These are phyloP conservation scores for Lyophyllum semitale DNA, from an alignment of 768 basidiomycete species.

Conservation along the genomic window DNA sequence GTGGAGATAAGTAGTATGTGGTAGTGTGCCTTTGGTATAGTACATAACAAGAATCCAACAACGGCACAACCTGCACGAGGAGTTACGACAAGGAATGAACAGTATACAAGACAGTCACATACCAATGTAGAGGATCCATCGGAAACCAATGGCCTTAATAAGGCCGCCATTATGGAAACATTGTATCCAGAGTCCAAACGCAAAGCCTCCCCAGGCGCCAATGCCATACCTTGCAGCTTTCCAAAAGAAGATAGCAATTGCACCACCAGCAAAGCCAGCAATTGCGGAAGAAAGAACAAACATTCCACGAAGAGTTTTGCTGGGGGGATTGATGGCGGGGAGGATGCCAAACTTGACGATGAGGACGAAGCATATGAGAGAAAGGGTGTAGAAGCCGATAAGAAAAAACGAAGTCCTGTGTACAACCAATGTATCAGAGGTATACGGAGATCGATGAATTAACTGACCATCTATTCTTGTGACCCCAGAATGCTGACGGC, in stretches of 20 bases:
- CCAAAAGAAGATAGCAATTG: conserved; percentile 90
- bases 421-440: conserved; percentile 17
- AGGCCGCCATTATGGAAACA: conserved; percentile 83
- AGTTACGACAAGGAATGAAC: conserved; percentile 14
- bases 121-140: conserved; percentile 93
- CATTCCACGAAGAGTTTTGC: conserved; percentile 78
- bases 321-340: conserved; percentile 81
- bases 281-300: conserved; percentile 84
- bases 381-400: conserved; percentile 86
- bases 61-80: conserved; percentile 61
- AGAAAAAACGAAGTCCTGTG: conserved; percentile 90
- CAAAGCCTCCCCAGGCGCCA: conserved; percentile 86
- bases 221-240: conserved; percentile 83
- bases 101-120: conserved; percentile 19
- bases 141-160: conserved; percentile 71
- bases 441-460: conserved; percentile 11
- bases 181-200: conserved; percentile 85
- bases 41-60: conserved; percentile 79
- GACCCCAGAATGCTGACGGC: conserved; percentile 88
- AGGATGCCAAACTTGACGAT: conserved; percentile 88
- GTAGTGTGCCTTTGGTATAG: conserved; percentile 83
- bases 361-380: conserved; percentile 84
- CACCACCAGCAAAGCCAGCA: conserved; percentile 84
- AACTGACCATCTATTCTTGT: conserved; percentile 91
- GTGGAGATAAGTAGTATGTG: conserved; percentile 86